Base-by-base conservation (phyloP, 805 yeast genomes). In the Phaffomyces antillensis region DNA sequence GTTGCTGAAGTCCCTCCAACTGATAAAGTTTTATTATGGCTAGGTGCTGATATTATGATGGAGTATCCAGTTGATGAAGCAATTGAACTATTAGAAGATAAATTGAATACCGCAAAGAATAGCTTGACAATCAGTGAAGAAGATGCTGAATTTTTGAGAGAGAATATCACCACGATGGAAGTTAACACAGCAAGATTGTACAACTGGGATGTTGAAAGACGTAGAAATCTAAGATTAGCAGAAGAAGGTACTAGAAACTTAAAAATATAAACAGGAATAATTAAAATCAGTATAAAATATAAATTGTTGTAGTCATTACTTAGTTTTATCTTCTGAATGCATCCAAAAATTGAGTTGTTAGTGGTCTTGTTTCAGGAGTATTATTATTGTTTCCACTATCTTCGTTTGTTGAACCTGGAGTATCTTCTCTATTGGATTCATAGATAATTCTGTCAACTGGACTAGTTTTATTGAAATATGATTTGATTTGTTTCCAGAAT, bases 31-130 rank as follows among this genome's bases (percentile, higher is more conserved):
- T 80, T 80, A 51, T 70, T 93, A 40, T 93, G 99, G 99, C 73
- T 93, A n/a, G 99, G 99, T 11, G 99, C 99, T 0, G 96, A 89
- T 55, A 90, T 91, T 9, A 91, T 93, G 98, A 72, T 93, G 59
- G 98, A 93, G 61, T 93, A 91, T 59, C 90, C 96, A 13, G 68
- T 88, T 24, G 85, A 76, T 34, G 99, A 93, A 62, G 99, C 99
- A 2, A 75, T 81, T 40, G 81, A 72, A 32, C 71, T 93, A 53
- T 68, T 93, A 45, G 58, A 69, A 12, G 72, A 72, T 34, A 79
- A 91, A 61, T 72, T 90, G 49, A 62, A 63, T 13, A 76, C 77
- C 31, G 89, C 95, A 15, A 67, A 75, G 53, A 68, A 73, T 35
- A 83, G 77, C 51, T 72, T 79, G 53, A 61, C 66, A 23, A 69